Percentiles rank a stretch among this genome's conserved stretches.
Evolutionary conservation across 768 basidiomycete genomes (phyloP).

Genomic region (Rhizopogon vinicolor): DNA sequence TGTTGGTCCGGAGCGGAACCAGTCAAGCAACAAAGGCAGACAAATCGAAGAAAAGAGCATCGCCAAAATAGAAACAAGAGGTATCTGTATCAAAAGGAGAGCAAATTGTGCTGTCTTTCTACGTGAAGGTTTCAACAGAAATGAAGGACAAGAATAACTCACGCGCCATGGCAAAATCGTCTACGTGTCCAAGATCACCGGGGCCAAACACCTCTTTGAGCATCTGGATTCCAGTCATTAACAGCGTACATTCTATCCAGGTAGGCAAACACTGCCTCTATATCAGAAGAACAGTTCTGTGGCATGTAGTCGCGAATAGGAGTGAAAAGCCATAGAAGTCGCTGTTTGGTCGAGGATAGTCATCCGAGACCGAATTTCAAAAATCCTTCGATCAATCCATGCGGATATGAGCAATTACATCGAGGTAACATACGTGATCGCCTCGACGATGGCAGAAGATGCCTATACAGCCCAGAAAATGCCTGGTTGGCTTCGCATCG

Average conservation of each 20-base stretch:
- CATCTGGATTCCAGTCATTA: slow-evolving; percentile 44
- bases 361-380: neutral
- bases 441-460: slow-evolving; percentile 43
- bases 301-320: slow-evolving; percentile 68
- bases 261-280: slow-evolving; percentile 57
- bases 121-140: neutral
- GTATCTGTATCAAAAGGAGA: neutral
- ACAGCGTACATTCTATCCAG: slow-evolving; percentile 53
- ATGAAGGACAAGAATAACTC: slow-evolving; percentile 9
- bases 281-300: slow-evolving; percentile 68
- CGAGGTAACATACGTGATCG: slow-evolving; percentile 30
- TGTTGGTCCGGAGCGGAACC: slow-evolving; percentile 11
- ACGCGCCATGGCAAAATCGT: slow-evolving; percentile 63
- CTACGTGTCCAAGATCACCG: slow-evolving; percentile 49
- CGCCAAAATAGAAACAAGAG: neutral
- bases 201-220: slow-evolving; percentile 61
- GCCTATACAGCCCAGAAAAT: slow-evolving; percentile 41
- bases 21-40: neutral
- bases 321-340: slow-evolving; percentile 50
- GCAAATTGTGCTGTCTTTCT: neutral
- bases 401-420: neutral
- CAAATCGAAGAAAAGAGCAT: neutral
- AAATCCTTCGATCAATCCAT: neutral
- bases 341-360: neutral
- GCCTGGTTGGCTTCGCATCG: slow-evolving; percentile 28